These are phyloP conservation scores for Teunomyces tritomae DNA, from an alignment of 805 yeast genomes.

Conservation along the genomic window DNA sequence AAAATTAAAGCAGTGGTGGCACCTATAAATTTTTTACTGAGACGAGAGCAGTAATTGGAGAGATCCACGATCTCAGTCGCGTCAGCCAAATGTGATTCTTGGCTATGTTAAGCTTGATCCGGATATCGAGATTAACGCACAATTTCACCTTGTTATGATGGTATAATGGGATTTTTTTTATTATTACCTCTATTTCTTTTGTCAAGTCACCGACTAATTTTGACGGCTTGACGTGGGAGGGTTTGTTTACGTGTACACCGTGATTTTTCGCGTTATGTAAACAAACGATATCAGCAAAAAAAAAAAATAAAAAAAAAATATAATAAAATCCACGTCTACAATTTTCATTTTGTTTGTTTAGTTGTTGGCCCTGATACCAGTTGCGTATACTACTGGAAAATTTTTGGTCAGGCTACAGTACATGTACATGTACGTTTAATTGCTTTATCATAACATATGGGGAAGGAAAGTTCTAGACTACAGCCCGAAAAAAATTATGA, in stretches of 20 bases:
- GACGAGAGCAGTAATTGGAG: not conserved
- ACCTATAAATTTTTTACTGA: not conserved
- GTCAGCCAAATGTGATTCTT: not conserved
- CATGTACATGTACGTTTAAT: not conserved
- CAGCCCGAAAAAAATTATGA: too few species aligned
- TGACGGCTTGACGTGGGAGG: not conserved
- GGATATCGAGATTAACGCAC: not conserved
- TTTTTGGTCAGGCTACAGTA: not conserved
- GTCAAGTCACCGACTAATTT: not conserved
- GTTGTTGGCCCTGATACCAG: constrained; percentile 2
- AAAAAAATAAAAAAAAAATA: not conserved
- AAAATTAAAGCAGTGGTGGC: not conserved
- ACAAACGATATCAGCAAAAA: not conserved
- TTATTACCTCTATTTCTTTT: not conserved
- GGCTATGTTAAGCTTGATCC: not conserved
- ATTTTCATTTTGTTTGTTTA: too few species aligned
- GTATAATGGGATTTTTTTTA: not conserved
- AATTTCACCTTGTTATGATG: not conserved
- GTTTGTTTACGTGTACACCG: not conserved
- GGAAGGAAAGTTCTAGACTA: too few species aligned
- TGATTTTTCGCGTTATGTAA: constrained; percentile 1
- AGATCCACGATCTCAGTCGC: not conserved
- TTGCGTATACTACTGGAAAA: not conserved
- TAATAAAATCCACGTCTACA: not conserved
- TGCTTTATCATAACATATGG: too few species aligned